These are phyloP conservation scores for Phialophora tarda DNA, from an alignment of 2,329 filamentous ascomycete species.

Conservation along the genomic window DNA sequence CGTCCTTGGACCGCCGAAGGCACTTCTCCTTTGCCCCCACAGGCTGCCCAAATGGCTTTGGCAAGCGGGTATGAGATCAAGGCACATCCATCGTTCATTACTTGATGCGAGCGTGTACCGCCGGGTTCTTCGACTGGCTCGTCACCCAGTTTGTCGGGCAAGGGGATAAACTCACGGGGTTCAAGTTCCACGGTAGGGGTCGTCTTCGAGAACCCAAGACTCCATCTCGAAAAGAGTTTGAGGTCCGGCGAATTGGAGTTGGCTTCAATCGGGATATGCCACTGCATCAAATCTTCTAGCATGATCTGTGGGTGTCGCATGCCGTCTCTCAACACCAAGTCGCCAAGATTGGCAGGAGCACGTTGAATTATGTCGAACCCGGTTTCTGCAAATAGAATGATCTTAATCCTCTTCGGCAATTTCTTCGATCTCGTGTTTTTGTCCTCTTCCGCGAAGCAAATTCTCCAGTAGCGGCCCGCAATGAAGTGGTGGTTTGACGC, in stretches of 20 bases:
- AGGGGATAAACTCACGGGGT: constrained; percentile 47
- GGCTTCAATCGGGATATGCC: constrained; percentile 49
- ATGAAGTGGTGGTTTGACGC: constrained; percentile 47
- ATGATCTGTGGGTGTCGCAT: constrained; percentile 42
- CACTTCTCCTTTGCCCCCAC: constrained; percentile 47
- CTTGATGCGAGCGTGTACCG: constrained; percentile 21
- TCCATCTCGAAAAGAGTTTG: constrained; percentile 54
- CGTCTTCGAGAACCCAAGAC: constrained; percentile 53
- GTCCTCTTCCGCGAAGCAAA: constrained; percentile 53
- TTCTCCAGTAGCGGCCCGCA: constrained; percentile 52
- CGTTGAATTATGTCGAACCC: constrained; percentile 44
- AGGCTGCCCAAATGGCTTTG: constrained; percentile 51
- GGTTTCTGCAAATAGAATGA: constrained; percentile 52
- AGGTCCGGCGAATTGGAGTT: constrained; percentile 50
- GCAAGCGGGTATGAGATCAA: constrained; percentile 60
- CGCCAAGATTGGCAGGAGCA: neutral
- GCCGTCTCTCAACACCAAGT: neutral
- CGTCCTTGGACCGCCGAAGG: constrained; percentile 63
- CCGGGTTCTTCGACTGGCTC: neutral
- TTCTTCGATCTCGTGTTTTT: constrained; percentile 38
- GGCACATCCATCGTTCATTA: constrained; percentile 61
- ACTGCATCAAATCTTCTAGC: constrained; percentile 50
- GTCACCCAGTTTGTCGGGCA: constrained; percentile 35
- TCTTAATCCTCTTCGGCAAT: constrained; percentile 39
- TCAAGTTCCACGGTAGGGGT: constrained; percentile 47